These are phyloP conservation scores for Castanopsis chinensis DNA, from an alignment of 306 rosid species.

Conservation along the genomic window DNA sequence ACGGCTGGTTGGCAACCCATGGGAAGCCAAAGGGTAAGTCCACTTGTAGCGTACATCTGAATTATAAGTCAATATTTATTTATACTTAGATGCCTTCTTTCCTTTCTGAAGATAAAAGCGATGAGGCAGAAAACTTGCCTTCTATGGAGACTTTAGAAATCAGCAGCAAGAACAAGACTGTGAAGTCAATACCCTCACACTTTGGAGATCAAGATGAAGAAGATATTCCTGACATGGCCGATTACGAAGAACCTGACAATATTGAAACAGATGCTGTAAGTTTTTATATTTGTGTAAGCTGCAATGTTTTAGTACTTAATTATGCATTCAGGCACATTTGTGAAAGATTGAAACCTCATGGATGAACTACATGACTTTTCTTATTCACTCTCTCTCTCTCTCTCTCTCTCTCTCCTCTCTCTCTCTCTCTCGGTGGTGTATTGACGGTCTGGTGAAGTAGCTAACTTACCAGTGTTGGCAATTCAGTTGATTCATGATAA, in stretches of 20 bases:
- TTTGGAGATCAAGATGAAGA: constrained; percentile 76
- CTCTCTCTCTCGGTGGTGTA: background rate
- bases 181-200: constrained; percentile 45
- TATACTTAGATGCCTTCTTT: constrained; percentile 17
- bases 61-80: background rate
- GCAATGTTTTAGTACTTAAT: background rate
- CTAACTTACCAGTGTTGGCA: background rate
- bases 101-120: constrained; percentile 52
- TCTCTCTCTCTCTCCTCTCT: background rate
- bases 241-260: constrained; percentile 76
- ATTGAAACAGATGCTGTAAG: constrained; percentile 83
- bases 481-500: background rate
- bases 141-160: constrained; percentile 83
- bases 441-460: no score
- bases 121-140: constrained; percentile 78
- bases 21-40: constrained; percentile 82
- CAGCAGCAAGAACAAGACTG: constrained; percentile 53
- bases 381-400: background rate
- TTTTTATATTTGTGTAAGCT: background rate
- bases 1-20: constrained; percentile 98
- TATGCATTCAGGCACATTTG: background rate
- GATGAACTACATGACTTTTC: background rate
- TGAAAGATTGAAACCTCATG: background rate
- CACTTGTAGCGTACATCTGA: background rate
- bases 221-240: constrained; percentile 90